Evolutionary conservation across 1,284 basidiomycete genomes (phyloP).

Genomic region (Coniferiporia sulphurascens): DNA sequence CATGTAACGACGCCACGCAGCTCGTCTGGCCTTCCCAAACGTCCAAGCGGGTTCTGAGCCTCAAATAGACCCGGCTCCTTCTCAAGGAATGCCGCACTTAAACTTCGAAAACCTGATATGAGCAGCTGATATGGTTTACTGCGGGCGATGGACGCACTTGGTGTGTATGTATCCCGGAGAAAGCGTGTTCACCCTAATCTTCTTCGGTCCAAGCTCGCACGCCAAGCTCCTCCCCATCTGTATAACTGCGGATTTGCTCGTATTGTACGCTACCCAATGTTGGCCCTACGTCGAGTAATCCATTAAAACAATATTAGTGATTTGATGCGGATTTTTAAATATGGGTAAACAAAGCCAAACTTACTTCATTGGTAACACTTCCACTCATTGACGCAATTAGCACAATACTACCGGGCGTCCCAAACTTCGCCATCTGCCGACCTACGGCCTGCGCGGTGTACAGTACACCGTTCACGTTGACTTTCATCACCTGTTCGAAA

Average conservation of each 20-base stretch:
- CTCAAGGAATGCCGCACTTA: constrained; percentile 76
- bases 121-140: background rate
- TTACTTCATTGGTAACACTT: constrained; percentile 73
- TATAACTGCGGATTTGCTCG: constrained; percentile 76
- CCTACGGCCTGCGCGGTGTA: constrained; percentile 33
- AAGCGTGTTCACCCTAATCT: constrained; percentile 73
- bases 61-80: constrained; percentile 59
- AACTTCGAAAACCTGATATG: constrained; percentile 24
- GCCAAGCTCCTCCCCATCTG: constrained; percentile 85
- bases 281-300: constrained; percentile 42
- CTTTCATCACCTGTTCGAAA: constrained; percentile 67
- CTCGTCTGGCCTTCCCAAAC: constrained; percentile 73
- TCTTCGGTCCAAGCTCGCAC: constrained; percentile 68
- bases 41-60: constrained; percentile 67
- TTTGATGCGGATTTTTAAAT: background rate
- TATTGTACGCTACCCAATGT: constrained; percentile 76
- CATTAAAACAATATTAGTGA: background rate
- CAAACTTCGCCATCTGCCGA: constrained; percentile 66
- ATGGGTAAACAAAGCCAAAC: background rate
- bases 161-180: constrained; percentile 77
- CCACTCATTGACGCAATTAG: constrained; percentile 86
- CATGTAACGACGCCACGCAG: constrained; percentile 73
- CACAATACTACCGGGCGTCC: constrained; percentile 71
- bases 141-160: constrained; percentile 37
- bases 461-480: constrained; percentile 75